phyloP scores from a whole-genome alignment of 257 asterid genomes.

The Ophiorrhiza pumila region DNA sequence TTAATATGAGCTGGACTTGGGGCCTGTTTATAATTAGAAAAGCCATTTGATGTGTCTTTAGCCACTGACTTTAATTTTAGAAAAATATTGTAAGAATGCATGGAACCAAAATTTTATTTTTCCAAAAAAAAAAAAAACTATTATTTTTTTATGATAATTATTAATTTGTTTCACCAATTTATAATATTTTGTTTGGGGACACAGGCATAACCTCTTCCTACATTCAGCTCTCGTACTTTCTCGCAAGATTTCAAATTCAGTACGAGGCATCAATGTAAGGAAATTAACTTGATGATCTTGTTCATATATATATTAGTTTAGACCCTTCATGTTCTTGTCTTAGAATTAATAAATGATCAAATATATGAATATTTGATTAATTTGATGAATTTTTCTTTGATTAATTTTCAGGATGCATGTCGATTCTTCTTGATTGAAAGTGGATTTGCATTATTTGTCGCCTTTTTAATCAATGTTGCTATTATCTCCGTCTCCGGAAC shows the following conservation, averaged over 20 bases:
- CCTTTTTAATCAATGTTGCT: conserved; percentile 72
- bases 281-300: neutral
- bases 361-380: neutral
- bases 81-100: too few relatives aligned
- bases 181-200: neutral
- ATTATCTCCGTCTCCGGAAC: conserved; percentile 74
- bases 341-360: too few relatives aligned
- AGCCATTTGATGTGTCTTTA: too few relatives aligned
- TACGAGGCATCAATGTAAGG: conserved; percentile 77
- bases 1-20: too few relatives aligned
- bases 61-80: too few relatives aligned
- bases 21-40: too few relatives aligned
- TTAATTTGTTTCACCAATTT: too few relatives aligned
- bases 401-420: conserved; percentile 71
- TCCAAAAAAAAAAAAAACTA: too few relatives aligned
- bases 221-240: conserved; percentile 95
- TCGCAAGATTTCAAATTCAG: conserved; percentile 66
- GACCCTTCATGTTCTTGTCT: too few relatives aligned
- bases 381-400: neutral
- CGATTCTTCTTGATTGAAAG: conserved; percentile 75
- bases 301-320: too few relatives aligned
- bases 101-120: too few relatives aligned
- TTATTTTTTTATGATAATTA: too few relatives aligned
- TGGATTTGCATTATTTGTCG: conserved; percentile 72
- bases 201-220: conserved; percentile 82